Percentiles rank a stretch among this genome's conserved stretches.
These are phyloP conservation scores for Shiraia bambusicola DNA, from an alignment of 2,329 filamentous ascomycete genomes.

Conservation along the genomic window DNA sequence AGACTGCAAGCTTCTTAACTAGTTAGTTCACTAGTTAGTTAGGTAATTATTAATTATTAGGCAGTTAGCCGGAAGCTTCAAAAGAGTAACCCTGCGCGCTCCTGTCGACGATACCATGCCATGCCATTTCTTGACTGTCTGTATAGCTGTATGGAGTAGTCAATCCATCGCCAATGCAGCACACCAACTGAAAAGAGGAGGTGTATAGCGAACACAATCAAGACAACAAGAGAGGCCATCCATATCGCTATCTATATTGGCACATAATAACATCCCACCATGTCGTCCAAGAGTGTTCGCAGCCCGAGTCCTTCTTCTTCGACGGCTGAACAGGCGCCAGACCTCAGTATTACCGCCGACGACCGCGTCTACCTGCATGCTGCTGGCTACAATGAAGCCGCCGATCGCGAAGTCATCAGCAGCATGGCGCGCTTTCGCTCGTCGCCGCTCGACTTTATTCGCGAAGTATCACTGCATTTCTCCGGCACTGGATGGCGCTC, in stretches of 20 bases:
- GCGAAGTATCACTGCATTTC: slow-evolving; percentile 90
- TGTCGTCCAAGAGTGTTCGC: slow-evolving; percentile 17
- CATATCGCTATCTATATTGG: neutral
- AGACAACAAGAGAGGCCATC: neutral
- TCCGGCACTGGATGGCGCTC: slow-evolving; percentile 93
- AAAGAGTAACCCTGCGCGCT: neutral
- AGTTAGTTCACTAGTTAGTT: too few species aligned
- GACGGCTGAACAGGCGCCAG: slow-evolving; percentile 42
- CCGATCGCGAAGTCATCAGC: slow-evolving; percentile 72
- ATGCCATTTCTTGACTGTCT: neutral
- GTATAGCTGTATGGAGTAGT: neutral
- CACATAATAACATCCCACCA: slow-evolving; percentile 10
- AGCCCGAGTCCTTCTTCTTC: slow-evolving; percentile 12
- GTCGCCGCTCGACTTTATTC: slow-evolving; percentile 74
- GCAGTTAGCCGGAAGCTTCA: too few species aligned
- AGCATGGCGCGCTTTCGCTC: slow-evolving; percentile 85
- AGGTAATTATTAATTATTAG: too few species aligned
- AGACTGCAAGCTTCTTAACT: neutral
- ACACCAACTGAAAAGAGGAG: neutral
- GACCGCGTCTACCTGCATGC: slow-evolving; percentile 50
- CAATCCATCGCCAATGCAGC: neutral
- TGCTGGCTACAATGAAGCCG: slow-evolving; percentile 44
- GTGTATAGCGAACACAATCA: neutral
- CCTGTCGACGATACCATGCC: neutral
- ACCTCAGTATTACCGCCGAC: slow-evolving; percentile 50